Percentiles rank a stretch among this genome's conserved stretches.
Evolutionary conservation across 2,329 filamentous ascomycete genomes (phyloP).

Genomic region (Zymoseptoria passerinii): DNA sequence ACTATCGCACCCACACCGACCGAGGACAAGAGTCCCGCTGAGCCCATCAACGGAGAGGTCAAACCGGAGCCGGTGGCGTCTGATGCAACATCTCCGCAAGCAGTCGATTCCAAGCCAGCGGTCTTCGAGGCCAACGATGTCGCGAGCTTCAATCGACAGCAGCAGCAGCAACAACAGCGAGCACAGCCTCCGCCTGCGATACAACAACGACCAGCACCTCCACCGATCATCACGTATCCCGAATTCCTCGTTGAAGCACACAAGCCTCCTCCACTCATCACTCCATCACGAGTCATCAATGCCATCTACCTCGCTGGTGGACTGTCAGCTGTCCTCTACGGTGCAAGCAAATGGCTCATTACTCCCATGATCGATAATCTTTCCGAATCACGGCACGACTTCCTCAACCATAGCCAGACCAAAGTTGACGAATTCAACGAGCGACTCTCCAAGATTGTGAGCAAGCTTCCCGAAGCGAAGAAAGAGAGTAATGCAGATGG

Average conservation of each 20-base stretch:
- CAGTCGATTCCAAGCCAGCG: constrained; percentile 1
- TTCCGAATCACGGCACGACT: constrained; percentile 49
- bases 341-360: constrained; percentile 60
- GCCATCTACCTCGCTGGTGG: constrained; percentile 50
- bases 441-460: constrained; percentile 36
- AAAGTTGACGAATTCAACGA: constrained; percentile 50
- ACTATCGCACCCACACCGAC: not conserved
- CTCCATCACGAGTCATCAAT: constrained; percentile 47
- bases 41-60: not conserved
- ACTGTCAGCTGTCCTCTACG: constrained; percentile 55
- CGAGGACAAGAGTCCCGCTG: not conserved
- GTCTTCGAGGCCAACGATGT: constrained; percentile 20
- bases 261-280: constrained; percentile 52
- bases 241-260: constrained; percentile 54
- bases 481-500: constrained; percentile 25
- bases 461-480: constrained; percentile 19
- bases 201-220: constrained; percentile 34
- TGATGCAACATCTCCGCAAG: not conserved
- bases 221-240: constrained; percentile 59
- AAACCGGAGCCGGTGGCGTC: not conserved
- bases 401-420: constrained; percentile 43
- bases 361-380: constrained; percentile 51
- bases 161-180: constrained; percentile 8
- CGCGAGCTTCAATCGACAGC: constrained; percentile 20
- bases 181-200: constrained; percentile 12